phyloP scores from a whole-genome alignment of 2,329 filamentous ascomycete species.

The Ceratocystis destructans region DNA sequence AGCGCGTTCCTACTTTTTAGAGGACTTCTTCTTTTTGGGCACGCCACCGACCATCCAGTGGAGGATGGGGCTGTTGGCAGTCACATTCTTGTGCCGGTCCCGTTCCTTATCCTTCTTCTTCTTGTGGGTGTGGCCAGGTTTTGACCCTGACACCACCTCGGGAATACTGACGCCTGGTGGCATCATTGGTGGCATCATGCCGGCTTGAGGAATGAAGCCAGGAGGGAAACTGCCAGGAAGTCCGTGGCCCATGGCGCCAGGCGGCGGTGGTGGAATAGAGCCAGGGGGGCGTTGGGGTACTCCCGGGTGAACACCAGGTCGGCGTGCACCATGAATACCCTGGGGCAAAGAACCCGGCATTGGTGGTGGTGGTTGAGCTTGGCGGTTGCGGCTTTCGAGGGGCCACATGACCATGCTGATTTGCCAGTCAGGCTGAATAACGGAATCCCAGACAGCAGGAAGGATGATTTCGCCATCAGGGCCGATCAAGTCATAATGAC shows the following conservation, averaged over 20 bases:
- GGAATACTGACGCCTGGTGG: not conserved
- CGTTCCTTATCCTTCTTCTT: not conserved
- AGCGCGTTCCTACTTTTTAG: conserved; percentile 1
- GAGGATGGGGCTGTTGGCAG: not conserved
- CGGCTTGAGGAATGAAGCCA: not conserved
- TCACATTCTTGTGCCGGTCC: not conserved
- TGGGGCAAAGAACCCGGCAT: not conserved
- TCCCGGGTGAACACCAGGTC: not conserved
- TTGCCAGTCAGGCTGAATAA: conserved; percentile 55
- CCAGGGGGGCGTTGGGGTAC: not conserved
- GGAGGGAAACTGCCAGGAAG: not conserved
- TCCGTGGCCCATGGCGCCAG: not conserved
- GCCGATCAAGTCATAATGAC: conserved; percentile 67
- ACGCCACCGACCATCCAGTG: not conserved
- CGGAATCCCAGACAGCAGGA: conserved; percentile 63
- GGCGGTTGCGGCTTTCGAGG: conserved; percentile 32
- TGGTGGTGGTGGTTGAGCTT: not conserved
- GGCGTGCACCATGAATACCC: not conserved
- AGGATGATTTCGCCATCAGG: conserved; percentile 73
- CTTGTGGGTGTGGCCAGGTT: not conserved
- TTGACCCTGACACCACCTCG: not conserved
- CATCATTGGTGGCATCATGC: conserved; percentile 3
- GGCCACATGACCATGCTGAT: conserved; percentile 48
- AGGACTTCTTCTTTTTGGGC: conserved; percentile 9
- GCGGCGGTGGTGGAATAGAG: conserved; percentile 9